Evolutionary conservation across 352 stramenopile species (phyloP), one percentile per base, ranked within the genome.

Genomic region (Phytophthora sp.): DNA sequence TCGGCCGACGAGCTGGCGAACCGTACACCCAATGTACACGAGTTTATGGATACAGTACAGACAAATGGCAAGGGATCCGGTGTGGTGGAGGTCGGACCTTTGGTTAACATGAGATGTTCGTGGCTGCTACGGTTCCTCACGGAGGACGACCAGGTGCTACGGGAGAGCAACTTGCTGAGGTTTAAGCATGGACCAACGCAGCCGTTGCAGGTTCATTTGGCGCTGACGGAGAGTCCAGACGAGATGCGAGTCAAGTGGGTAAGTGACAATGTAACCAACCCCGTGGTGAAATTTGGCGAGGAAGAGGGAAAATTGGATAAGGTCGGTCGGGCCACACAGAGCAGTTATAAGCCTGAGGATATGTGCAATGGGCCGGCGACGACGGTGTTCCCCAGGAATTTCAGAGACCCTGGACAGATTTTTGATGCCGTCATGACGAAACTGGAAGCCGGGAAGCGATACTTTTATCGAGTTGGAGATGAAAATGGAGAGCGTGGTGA

Each of bases 201-300:
- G 66, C 80, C 80, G 5, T 54, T 82, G 45, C 79, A 85, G 30
- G 39, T 80, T 29, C 74, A 80, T 56, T 47, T 85, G 23, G 63
- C 77, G 4, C 55, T 79, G 5, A 82, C 77, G 21, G 39, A 64
- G 11, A 71, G 72, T 11, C 4, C 42, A 1, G 71, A 69, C 15
- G 58, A 83, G 57, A 87, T 89, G 74, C 65, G 77, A 15, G 76
- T 89, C 39, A 76, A 77, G 42, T 89, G 80, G 80, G 72, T 78
- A 18, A 87, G 77, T 54, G 76, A 50, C 30, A 57, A 70, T 26
- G 74, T 87, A n/a, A 53, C 55, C 7, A 57, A 61, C 16, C 76
- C 77, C 9, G 57, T 76, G 13, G 78, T 89, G 54, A 42, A 63
- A 13, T 86, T 77, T 44, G 74, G 76, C 21, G 64, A 69, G 24